Base-by-base conservation (phyloP, 352 stramenopile species). In the Phytophthora sp. region DNA sequence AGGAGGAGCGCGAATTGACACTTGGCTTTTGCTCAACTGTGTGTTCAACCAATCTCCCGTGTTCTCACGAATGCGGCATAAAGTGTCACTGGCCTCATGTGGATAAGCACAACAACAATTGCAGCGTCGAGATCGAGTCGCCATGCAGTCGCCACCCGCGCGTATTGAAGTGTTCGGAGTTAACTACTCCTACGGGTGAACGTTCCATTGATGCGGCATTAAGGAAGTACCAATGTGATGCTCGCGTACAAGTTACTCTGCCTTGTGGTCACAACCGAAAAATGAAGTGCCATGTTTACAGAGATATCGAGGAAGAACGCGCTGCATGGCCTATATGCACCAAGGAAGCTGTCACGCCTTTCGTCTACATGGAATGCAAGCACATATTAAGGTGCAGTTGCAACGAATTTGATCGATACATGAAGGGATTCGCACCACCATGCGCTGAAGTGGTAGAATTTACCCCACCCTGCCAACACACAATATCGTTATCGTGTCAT, bases 11-110 rank as follows among this genome's bases (percentile, higher is more conserved):
- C n/a, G 71, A 89, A 31, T 54, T 94, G 21, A 71, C 82, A 27
- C 80, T 95, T 5, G 76, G 77, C 4, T 97, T 95, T 71, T 97
- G 89, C 58, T 62, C 65, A 4, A 76, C 94, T 16, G 39, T 89
- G n/a, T 97, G 90, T 38, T 66, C 72, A 0, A 62, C 79, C 45
- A 15, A 61, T 15, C 75, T 97, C 1, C 20, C 61, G 21, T 97
- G 88, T 52, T 81, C 76, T 18, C 90, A 97, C 52, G 53, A 54
- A 7, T 97, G 90, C 58, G 68, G 76, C 1, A 59, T 88, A 41
- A 75, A 67, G 30, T 97, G 89, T 51, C 89, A 96, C 31, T 94
- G 76, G 74, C 77, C 85, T 2, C 57, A 79, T 7, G 55, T 88
- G 13, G 59, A 63, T 7, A 71, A 57, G 18, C 89, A 96, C 66